Evolutionary conservation across 257 asterid species (phyloP).

Genomic region (Plectranthus barbatus): DNA sequence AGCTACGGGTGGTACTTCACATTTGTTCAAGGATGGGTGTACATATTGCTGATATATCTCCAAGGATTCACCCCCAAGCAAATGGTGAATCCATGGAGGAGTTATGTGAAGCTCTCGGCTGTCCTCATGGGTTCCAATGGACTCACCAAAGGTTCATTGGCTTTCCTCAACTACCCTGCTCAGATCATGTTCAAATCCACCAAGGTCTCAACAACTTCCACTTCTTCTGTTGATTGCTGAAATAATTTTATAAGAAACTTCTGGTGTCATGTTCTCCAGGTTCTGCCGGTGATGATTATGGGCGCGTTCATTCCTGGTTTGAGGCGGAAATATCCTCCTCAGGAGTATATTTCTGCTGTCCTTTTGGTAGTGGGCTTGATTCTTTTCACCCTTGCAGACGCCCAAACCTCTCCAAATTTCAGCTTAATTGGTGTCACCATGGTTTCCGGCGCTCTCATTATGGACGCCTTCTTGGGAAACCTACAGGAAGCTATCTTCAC

Average conservation of each 20-base stretch:
- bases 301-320: constrained; percentile 94
- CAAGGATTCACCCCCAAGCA: constrained; percentile 84
- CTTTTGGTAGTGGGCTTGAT: constrained; percentile 80
- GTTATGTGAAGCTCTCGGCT: constrained; percentile 76
- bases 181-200: constrained; percentile 98
- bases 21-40: constrained; percentile 94
- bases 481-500: constrained; percentile 91
- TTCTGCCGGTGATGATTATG: constrained; percentile 92
- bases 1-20: constrained; percentile 98
- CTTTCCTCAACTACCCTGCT: constrained; percentile 88
- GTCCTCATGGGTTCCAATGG: constrained; percentile 96
- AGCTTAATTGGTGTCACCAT: constrained; percentile 69
- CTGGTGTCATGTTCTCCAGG: constrained; percentile 26
- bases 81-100: constrained; percentile 95
- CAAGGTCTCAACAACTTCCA: constrained; percentile 39
- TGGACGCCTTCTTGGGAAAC: constrained; percentile 88
- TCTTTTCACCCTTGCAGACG: constrained; percentile 88
- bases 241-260: no score
- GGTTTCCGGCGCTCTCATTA: constrained; percentile 75
- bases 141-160: constrained; percentile 82
- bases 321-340: constrained; percentile 75
- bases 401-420: constrained; percentile 82
- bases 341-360: constrained; percentile 74
- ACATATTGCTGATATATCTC: constrained; percentile 52
- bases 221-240: not conserved